Percentiles rank a stretch among this genome's conserved stretches.
Evolutionary conservation across 2,329 filamentous ascomycete genomes (phyloP).

Genomic region (Penicillium sp.): DNA sequence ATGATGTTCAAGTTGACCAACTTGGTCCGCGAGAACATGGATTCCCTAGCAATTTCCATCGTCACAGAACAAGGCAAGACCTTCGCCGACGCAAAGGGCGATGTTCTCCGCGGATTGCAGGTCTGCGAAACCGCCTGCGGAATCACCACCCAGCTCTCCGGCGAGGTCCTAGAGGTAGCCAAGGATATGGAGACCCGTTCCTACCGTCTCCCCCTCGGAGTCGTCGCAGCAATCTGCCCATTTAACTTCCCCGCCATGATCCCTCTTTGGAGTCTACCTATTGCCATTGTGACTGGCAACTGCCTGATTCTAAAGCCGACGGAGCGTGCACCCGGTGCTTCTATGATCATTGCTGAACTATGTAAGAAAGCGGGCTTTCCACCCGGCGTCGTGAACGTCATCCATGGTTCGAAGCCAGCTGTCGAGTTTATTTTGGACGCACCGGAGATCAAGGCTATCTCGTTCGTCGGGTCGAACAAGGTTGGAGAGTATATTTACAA

Average conservation of each 20-base stretch:
- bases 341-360: slow-evolving; percentile 53
- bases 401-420: slow-evolving; percentile 39
- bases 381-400: not conserved
- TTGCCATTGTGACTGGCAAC: slow-evolving; percentile 39
- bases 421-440: slow-evolving; percentile 60
- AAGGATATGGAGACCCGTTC: slow-evolving; percentile 59
- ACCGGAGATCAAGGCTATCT: slow-evolving; percentile 56
- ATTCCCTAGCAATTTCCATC: slow-evolving; percentile 53
- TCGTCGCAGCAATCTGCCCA: slow-evolving; percentile 54
- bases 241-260: slow-evolving; percentile 49
- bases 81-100: slow-evolving; percentile 53
- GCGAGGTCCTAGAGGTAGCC: slow-evolving; percentile 53
- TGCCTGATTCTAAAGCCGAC: slow-evolving; percentile 53
- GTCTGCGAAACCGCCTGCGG: slow-evolving; percentile 57
- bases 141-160: slow-evolving; percentile 54
- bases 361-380: slow-evolving; percentile 47
- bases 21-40: slow-evolving; percentile 54
- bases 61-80: slow-evolving; percentile 59
- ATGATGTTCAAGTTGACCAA: slow-evolving; percentile 56
- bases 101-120: slow-evolving; percentile 56
- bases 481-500: slow-evolving; percentile 59
- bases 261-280: slow-evolving; percentile 2
- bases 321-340: slow-evolving; percentile 51
- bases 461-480: slow-evolving; percentile 58
- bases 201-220: slow-evolving; percentile 54